Evolutionary conservation across 192 early-diverging fungal species (phyloP).

Genomic region (Linnemannia zychae): DNA sequence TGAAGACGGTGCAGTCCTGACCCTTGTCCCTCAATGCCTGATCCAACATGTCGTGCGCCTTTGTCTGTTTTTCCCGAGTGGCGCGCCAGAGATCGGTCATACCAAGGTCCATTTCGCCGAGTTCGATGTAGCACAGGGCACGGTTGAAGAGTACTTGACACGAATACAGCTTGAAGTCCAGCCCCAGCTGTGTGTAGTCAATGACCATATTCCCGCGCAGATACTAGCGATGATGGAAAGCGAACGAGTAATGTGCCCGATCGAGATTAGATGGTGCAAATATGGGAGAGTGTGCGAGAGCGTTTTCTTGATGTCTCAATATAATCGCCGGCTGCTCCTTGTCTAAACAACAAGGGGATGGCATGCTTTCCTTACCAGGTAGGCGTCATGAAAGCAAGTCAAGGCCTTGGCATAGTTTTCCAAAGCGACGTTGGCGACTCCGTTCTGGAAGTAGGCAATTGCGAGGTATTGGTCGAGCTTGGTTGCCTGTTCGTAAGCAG

Average conservation of each 20-base stretch:
- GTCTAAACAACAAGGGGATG: not conserved
- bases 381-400: slow-evolving; percentile 85
- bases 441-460: slow-evolving; percentile 93
- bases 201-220: slow-evolving; percentile 89
- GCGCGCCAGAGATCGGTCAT: slow-evolving; percentile 81
- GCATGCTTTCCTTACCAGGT: slow-evolving; percentile 65
- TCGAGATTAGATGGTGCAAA: slow-evolving; percentile 2
- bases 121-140: slow-evolving; percentile 85
- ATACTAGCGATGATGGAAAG: slow-evolving; percentile 57
- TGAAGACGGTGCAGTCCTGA: slow-evolving; percentile 79
- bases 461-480: slow-evolving; percentile 90
- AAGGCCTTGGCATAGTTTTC: slow-evolving; percentile 80
- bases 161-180: slow-evolving; percentile 89
- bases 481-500: slow-evolving; percentile 80
- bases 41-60: slow-evolving; percentile 81
- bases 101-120: slow-evolving; percentile 79
- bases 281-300: not conserved
- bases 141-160: slow-evolving; percentile 96
- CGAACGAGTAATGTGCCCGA: not conserved
- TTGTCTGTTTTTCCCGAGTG: slow-evolving; percentile 68
- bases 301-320: slow-evolving; percentile 10
- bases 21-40: slow-evolving; percentile 72
- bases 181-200: slow-evolving; percentile 95
- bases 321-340: not conserved
- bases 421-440: slow-evolving; percentile 83